Conservation (phyloP, 352 stramenopile species). For the Pythium scleroteichum region DNA sequence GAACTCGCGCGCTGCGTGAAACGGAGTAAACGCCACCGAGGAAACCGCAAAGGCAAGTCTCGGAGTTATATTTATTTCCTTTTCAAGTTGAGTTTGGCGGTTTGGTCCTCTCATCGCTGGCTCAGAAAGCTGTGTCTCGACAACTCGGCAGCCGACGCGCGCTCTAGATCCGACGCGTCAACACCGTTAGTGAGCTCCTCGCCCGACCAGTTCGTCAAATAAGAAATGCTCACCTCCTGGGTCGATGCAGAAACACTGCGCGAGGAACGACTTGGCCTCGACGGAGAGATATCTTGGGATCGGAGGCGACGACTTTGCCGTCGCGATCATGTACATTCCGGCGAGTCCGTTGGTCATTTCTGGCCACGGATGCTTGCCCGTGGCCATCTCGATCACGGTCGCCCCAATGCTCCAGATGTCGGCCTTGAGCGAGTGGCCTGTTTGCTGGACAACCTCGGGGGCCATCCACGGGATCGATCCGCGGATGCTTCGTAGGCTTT, state of each 20-base stretch:
- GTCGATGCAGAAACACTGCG: constrained; percentile 73
- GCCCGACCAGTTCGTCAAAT: too few species aligned
- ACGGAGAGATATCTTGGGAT: constrained; percentile 51
- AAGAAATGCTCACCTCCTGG: too few species aligned
- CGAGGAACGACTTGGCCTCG: constrained; percentile 58
- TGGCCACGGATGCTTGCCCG: constrained; percentile 70
- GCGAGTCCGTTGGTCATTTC: constrained; percentile 56
- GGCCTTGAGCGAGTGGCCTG: constrained; percentile 68
- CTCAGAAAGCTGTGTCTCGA: constrained; percentile 57
- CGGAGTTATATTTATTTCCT: too few species aligned
- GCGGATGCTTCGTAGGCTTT: constrained; percentile 79
- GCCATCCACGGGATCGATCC: constrained; percentile 89
- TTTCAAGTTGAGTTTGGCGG: too few species aligned
- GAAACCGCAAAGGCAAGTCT: too few species aligned
- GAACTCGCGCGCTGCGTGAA: too few species aligned
- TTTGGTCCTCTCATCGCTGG: constrained; percentile 6
- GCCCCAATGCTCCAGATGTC: constrained; percentile 84
- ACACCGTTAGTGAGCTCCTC: too few species aligned
- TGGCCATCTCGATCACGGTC: constrained; percentile 83
- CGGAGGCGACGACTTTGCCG: constrained; percentile 39
- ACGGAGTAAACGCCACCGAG: too few species aligned
- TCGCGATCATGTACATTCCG: constrained; percentile 73
- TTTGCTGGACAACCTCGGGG: constrained; percentile 77
- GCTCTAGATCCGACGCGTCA: constrained; percentile 52
- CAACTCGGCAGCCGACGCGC: constrained; percentile 66